Evolutionary conservation across 2,329 filamentous ascomycete species (phyloP), one percentile per base, ranked within the genome.

Genomic region (Penicillium corylophilum): DNA sequence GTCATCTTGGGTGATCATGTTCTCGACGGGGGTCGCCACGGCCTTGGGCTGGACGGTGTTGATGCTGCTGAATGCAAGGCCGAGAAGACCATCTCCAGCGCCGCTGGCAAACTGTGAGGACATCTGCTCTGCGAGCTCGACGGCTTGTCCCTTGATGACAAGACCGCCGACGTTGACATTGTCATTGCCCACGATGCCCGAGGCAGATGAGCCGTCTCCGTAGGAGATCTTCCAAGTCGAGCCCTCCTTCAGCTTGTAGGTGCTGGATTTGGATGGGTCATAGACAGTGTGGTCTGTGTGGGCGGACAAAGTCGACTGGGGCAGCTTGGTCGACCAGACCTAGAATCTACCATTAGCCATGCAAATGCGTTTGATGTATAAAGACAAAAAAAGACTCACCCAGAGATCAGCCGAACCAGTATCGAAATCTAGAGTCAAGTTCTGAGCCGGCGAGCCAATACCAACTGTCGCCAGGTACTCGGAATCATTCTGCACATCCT

Each of bases 381-480:
- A n/a, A 28, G 28, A 24, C 9, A 6, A 20, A 26, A 6, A 20
- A 26, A 24, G 45, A 56, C 75, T 60, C 72, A 84, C 81, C 86
- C 85, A 89, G 20, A 87, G 75, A 73, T 89, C 87, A 18, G 85
- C 79, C 10, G 84, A 87, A 18, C 86, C 86, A 35, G 86, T 88
- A 66, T 90, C 87, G 55, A 89, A 88, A 63, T 88, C 81, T 13
- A 89, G 68, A 56, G 77, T 79, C 39, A 85, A 59, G 41, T 72
- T 82, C 72, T 89, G 86, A 1, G 77, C 69, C 15, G 86, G 86
- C 1, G 81, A 85, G 24, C 87, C 87, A 54, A 90, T 84, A 13
- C 72, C 65, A 23, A 89, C 81, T 26, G 81, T 77, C 43, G 81
- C 85, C 20, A 89, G 78, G 64, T 89, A 88, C 71, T 82, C 71